Base-by-base conservation (phyloP, 202 grass and related monocot species). In the Zoysia matrella region DNA sequence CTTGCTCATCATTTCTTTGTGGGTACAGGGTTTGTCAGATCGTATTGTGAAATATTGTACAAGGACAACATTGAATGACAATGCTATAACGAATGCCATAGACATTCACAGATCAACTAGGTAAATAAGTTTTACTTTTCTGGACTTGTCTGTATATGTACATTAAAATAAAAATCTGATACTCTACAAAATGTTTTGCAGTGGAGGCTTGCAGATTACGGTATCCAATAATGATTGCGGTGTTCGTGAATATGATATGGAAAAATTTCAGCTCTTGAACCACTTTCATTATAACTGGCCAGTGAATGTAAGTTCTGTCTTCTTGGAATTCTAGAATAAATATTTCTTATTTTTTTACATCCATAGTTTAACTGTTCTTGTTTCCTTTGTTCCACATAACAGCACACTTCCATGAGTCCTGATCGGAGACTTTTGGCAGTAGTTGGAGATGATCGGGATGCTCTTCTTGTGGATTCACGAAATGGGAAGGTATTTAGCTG, bases 321-420 rank as follows among this genome's bases (percentile, higher is more conserved):
- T 57, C 15, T 80, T 71, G 49, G 71, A 6, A 53, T 76, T 78
- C 42, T 72, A 69, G 16, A 47, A 56, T n/a, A 14, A 63, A 18
- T 45, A 43, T 69, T 41, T 75, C 6, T 5, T 13, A 70, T 75
- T 69, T 1, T 49, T 22, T 22, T 22, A 22, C 76, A 86, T 53
- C 52, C 46, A 81, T 84, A 14, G 52, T 57, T 47, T 22, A 22
- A 78, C n/a, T 63, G 61, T 73, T 77, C 52, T 39, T 51, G 45
- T 81, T 83, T 56, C 39, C 18, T 67, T 80, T n/a, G 63, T 83
- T 48, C 43, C 3, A 13, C 52, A 75, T 81, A 73, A 69, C 86
- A 97, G 92, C 94, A 94, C 74, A 94, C 94, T 69, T 94, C 92
- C 0, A 81, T 97, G 63, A 97, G 94, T 82, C 92, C 92, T 5